phyloP scores from a whole-genome alignment of 192 early-diverging fungal genomes.

The Chytriomyces confervae region DNA sequence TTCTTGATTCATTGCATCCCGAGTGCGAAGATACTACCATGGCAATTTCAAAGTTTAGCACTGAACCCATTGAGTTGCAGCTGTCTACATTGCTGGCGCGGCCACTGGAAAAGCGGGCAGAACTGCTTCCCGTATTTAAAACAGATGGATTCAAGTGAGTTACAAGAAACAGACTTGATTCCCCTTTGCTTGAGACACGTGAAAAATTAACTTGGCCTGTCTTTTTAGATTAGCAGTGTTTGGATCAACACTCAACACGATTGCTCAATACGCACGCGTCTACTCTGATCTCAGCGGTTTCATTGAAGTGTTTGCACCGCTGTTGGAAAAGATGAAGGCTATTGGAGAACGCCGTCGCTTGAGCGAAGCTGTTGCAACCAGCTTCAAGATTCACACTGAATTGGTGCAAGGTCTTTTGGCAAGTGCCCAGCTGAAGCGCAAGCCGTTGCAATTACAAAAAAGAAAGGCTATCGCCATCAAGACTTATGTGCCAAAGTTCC shows the following conservation, averaged over 20 bases:
- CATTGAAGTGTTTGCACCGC: constrained; percentile 42
- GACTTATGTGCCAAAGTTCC: constrained; percentile 90
- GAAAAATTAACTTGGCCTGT: not conserved
- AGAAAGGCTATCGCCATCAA: constrained; percentile 86
- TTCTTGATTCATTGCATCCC: constrained; percentile 34
- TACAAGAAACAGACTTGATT: no score
- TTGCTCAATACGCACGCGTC: constrained; percentile 35
- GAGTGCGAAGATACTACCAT: constrained; percentile 12
- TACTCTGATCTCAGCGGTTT: constrained; percentile 37
- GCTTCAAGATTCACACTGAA: constrained; percentile 19
- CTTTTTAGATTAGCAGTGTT: constrained; percentile 33
- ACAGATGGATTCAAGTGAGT: constrained; percentile 14
- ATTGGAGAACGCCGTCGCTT: not conserved
- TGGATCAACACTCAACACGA: constrained; percentile 15
- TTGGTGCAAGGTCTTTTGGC: constrained; percentile 28
- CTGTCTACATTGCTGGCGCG: constrained; percentile 10
- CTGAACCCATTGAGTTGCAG: constrained; percentile 23
- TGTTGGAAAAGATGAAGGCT: constrained; percentile 29
- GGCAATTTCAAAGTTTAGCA: not conserved
- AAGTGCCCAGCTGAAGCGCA: constrained; percentile 46
- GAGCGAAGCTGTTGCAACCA: not conserved
- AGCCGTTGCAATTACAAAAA: constrained; percentile 81
- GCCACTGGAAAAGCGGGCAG: not conserved
- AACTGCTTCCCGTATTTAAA: constrained; percentile 10
- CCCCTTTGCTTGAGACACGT: no score